Conservation (phyloP, 169 alveolate species). For the Prorocentrum cordatum region DNA sequence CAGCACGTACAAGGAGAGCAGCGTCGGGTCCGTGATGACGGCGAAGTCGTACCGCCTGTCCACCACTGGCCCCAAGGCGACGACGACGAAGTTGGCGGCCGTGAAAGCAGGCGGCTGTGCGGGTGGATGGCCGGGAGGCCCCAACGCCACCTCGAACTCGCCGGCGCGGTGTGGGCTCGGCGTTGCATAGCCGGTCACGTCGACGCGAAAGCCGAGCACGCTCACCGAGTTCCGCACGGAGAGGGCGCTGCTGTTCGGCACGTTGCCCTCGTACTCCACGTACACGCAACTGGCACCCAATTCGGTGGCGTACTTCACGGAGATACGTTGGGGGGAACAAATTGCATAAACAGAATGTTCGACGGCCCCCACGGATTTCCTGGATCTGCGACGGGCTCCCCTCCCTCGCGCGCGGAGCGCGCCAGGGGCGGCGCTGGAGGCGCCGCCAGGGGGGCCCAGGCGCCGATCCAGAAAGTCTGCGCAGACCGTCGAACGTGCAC, state of each 20-base stretch:
- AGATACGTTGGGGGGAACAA: no score
- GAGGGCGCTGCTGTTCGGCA: not conserved
- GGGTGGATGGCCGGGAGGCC: conserved; percentile 5
- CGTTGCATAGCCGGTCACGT: conserved; percentile 10
- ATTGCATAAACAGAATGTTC: no score
- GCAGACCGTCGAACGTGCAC: no score
- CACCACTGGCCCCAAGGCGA: not conserved
- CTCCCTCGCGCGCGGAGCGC: no score
- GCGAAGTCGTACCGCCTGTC: conserved; percentile 24
- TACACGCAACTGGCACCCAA: conserved; percentile 31
- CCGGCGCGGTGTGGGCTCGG: conserved; percentile 21
- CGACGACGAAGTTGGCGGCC: not conserved
- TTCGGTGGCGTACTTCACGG: conserved; percentile 48
- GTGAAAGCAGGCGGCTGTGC: not conserved
- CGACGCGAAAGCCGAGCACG: not conserved
- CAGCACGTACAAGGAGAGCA: conserved; percentile 22
- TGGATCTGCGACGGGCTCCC: no score
- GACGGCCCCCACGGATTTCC: no score
- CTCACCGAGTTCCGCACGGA: conserved; percentile 16
- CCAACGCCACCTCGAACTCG: conserved; percentile 15
- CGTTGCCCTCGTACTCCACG: conserved; percentile 3
- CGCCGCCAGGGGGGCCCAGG: no score
- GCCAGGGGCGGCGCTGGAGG: no score
- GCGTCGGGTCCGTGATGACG: conserved; percentile 4
- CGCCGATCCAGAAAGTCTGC: no score